These are phyloP conservation scores for Russula lepida DNA, from an alignment of 768 basidiomycete genomes.

Conservation along the genomic window DNA sequence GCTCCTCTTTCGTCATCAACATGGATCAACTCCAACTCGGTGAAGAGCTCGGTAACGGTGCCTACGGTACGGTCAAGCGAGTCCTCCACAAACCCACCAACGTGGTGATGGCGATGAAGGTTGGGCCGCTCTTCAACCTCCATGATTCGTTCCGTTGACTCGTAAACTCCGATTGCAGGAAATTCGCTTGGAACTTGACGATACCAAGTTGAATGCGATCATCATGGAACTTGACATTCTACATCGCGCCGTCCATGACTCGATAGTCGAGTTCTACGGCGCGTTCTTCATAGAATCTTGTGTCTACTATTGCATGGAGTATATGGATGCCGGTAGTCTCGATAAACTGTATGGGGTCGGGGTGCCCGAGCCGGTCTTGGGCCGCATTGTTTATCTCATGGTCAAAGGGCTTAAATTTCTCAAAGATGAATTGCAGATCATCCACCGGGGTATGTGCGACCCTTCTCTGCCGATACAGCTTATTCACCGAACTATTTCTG, in stretches of 20 bases:
- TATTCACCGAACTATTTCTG: neutral
- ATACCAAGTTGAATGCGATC: constrained; percentile 89
- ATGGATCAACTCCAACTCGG: constrained; percentile 87
- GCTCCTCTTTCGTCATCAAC: constrained; percentile 86
- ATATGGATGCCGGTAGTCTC: constrained; percentile 97
- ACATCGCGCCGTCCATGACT: constrained; percentile 82
- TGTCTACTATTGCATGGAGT: constrained; percentile 99
- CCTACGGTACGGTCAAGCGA: constrained; percentile 96
- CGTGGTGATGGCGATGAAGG: constrained; percentile 99
- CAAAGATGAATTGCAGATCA: constrained; percentile 89
- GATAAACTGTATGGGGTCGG: constrained; percentile 58
- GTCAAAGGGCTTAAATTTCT: constrained; percentile 88
- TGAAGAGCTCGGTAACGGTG: constrained; percentile 92
- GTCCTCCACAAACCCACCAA: constrained; percentile 92
- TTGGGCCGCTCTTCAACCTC: constrained; percentile 28
- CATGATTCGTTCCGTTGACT: neutral
- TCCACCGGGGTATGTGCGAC: constrained; percentile 50
- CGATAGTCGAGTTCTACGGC: constrained; percentile 97
- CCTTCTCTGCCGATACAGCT: neutral
- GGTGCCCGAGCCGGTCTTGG: constrained; percentile 70
- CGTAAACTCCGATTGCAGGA: constrained; percentile 46
- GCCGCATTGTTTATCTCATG: constrained; percentile 73
- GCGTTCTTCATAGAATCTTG: constrained; percentile 99
- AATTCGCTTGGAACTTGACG: constrained; percentile 93
- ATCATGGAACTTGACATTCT: constrained; percentile 98